Percentiles rank a stretch among this genome's conserved stretches.
Conservation (phyloP, 306 rosid species). For the Pachyrhizus erosus region DNA sequence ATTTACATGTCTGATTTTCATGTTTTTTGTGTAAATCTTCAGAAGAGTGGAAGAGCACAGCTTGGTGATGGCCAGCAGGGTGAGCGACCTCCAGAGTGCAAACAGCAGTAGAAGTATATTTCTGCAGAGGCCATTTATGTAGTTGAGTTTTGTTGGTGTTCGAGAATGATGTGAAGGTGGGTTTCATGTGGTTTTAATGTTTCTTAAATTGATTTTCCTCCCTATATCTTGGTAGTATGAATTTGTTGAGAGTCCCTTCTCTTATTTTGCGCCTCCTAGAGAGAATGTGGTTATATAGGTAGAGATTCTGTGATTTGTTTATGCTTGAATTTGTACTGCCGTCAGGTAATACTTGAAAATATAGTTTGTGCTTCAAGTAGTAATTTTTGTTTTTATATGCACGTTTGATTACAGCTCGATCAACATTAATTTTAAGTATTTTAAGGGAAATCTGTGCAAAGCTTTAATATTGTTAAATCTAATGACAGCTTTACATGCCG, state of each 20-base stretch:
- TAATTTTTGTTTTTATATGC: neutral
- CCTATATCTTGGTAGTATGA: constrained; percentile 32
- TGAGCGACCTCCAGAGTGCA: constrained; percentile 94
- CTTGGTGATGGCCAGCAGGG: constrained; percentile 60
- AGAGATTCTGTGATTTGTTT: constrained; percentile 52
- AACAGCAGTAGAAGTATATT: constrained; percentile 73
- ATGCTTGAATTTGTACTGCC: constrained; percentile 37
- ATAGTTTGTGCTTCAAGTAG: constrained; percentile 30
- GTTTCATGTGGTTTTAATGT: constrained; percentile 53
- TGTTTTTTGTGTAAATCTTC: constrained; percentile 19
- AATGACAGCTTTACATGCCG: neutral
- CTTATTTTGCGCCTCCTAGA: constrained; percentile 38
- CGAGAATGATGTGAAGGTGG: constrained; percentile 40
- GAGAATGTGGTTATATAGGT: constrained; percentile 53
- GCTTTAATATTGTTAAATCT: neutral
- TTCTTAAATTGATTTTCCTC: constrained; percentile 45
- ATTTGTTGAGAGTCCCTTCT: constrained; percentile 45
- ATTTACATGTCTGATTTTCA: neutral
- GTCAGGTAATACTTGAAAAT: constrained; percentile 40
- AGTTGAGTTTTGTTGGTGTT: constrained; percentile 36
- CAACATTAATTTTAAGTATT: neutral
- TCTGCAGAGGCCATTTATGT: constrained; percentile 15
- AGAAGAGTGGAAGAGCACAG: constrained; percentile 70
- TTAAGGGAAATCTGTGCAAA: neutral
- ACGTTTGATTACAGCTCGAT: neutral